Percentiles rank a stretch among this genome's conserved stretches.
Evolutionary conservation across 306 rosid genomes (phyloP).

Genomic region (Hippophae rhamnoides): DNA sequence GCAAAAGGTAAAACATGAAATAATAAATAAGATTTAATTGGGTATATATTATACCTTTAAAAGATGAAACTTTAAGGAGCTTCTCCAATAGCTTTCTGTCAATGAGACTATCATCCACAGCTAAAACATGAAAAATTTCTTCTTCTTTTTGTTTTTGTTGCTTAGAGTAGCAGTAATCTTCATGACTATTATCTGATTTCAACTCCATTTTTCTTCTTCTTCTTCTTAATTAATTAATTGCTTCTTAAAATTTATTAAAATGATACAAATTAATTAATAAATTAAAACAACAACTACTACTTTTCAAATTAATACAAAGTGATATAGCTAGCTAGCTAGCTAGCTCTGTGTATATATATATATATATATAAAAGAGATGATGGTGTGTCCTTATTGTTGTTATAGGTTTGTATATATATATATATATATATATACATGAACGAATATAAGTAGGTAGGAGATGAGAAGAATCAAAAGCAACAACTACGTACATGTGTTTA

Average conservation of each 20-base stretch:
- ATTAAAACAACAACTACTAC: neutral
- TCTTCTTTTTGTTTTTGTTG: slow-evolving; percentile 17
- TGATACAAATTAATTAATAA: neutral
- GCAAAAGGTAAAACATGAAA: no score
- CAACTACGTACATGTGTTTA: neutral
- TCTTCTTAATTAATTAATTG: no score
- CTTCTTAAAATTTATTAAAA: neutral
- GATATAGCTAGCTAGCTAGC: neutral
- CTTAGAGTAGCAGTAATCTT: neutral
- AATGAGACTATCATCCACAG: slow-evolving; percentile 73
- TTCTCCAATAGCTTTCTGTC: slow-evolving; percentile 81
- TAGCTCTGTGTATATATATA: neutral
- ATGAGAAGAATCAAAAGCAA: neutral
- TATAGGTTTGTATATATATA: no score
- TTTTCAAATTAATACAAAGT: no score
- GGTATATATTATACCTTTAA: slow-evolving; percentile 74
- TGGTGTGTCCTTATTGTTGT: no score
- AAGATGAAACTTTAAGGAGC: slow-evolving; percentile 70
- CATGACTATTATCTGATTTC: slow-evolving; percentile 25
- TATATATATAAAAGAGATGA: no score
- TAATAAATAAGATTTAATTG: no score
- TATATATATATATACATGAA: no score
- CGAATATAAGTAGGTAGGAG: slow-evolving; percentile 9
- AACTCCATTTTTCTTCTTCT: slow-evolving; percentile 23
- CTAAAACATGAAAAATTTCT: slow-evolving; percentile 83